A percentile compares a stretch with the other conserved stretches of the same genome.
phyloP scores from a whole-genome alignment of 139 green algal species.

The Auxenochlorella pyrenoidosa region DNA sequence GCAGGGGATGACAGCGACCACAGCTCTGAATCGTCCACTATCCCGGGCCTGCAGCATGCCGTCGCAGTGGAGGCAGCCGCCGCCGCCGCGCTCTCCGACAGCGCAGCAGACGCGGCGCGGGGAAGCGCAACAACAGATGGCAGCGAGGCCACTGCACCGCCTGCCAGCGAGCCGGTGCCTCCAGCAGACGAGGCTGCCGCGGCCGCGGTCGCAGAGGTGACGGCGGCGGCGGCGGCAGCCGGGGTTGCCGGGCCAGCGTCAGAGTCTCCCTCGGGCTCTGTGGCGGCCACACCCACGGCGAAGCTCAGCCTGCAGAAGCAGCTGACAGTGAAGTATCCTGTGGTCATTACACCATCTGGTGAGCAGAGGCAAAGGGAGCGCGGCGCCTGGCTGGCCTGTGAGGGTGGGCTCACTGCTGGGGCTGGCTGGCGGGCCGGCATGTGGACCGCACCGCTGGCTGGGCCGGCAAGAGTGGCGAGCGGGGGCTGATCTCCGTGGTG shows the following conservation, averaged over 20 bases:
- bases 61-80: conserved; percentile 3
- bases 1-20: not conserved
- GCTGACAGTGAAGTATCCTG: conserved; percentile 38
- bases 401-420: not conserved
- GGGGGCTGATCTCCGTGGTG: no score
- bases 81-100: not conserved
- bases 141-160: not conserved
- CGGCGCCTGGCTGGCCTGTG: no score
- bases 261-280: not conserved
- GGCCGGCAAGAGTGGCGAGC: not conserved
- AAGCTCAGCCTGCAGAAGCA: conserved; percentile 17
- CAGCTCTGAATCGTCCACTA: not conserved
- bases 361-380: not conserved
- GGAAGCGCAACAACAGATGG: not conserved
- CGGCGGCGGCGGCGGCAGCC: not conserved
- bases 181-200: not conserved
- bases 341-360: conserved; percentile 56
- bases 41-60: not conserved
- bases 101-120: not conserved
- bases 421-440: no score
- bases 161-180: not conserved
- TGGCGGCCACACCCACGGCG: not conserved
- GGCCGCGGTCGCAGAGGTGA: not conserved
- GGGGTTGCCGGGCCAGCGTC: not conserved
- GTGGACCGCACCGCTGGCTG: not conserved